Conservation (phyloP, 257 asterid genomes). For the Leptodermis oblonga region DNA sequence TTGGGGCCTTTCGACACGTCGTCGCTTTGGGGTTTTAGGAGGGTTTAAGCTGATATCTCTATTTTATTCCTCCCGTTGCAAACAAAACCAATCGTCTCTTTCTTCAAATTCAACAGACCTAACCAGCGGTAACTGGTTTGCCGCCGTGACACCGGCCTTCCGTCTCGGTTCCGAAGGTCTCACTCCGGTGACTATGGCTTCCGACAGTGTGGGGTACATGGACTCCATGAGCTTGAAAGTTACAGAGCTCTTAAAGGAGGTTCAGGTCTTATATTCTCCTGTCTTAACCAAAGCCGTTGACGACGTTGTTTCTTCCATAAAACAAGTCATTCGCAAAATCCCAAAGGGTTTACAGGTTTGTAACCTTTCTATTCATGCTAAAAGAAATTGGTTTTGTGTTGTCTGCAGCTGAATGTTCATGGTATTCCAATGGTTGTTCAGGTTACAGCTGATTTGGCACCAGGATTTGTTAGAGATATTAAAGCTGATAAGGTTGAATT, state of each 20-base stretch:
- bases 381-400: neutral
- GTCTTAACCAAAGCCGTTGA: slow-evolving; percentile 41
- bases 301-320: slow-evolving; percentile 53
- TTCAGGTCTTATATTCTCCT: slow-evolving; percentile 62
- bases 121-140: neutral
- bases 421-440: slow-evolving; percentile 27
- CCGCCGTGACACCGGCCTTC: neutral
- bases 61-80: neutral
- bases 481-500: slow-evolving; percentile 89
- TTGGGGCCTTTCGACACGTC: neutral
- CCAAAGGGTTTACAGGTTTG: slow-evolving; percentile 62
- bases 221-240: slow-evolving; percentile 57
- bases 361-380: neutral
- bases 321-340: slow-evolving; percentile 45
- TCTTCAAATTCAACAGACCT: neutral
- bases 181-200: slow-evolving; percentile 28
- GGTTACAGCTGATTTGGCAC: slow-evolving; percentile 72
- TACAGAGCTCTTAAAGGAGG: slow-evolving; percentile 67
- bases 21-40: slow-evolving; percentile 1
- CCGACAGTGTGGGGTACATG: slow-evolving; percentile 21
- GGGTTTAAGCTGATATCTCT: neutral
- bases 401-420: slow-evolving; percentile 4
- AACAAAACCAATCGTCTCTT: too few species aligned
- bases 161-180: neutral
- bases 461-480: slow-evolving; percentile 75